phyloP scores from a whole-genome alignment of 352 stramenopile genomes.

The Phytophthora cactorum region DNA sequence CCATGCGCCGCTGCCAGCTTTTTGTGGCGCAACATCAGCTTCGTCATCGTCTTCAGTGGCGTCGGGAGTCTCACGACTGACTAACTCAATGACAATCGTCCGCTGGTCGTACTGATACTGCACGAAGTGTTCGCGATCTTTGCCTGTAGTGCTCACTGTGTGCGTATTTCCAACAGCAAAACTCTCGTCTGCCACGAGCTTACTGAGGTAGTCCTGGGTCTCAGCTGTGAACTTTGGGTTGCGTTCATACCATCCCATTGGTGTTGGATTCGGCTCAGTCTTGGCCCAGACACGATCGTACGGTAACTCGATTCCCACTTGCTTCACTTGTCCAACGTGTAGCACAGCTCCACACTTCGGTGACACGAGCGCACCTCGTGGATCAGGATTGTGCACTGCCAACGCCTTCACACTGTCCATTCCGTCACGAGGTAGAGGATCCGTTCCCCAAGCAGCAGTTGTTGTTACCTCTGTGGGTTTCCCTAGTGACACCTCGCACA shows the following conservation, averaged over 20 bases:
- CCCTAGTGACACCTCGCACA: constrained; percentile 76
- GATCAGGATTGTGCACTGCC: constrained; percentile 58
- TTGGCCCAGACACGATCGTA: constrained; percentile 61
- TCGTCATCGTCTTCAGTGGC: constrained; percentile 5
- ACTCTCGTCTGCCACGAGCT: constrained; percentile 43
- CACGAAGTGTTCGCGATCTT: constrained; percentile 46
- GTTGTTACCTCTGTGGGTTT: constrained; percentile 43
- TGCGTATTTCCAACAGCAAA: constrained; percentile 49
- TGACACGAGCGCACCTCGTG: constrained; percentile 55
- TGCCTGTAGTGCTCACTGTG: constrained; percentile 35
- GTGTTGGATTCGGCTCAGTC: constrained; percentile 36
- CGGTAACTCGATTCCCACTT: constrained; percentile 51
- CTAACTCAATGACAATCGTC: constrained; percentile 55
- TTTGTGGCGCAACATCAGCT: neutral
- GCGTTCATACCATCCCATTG: constrained; percentile 45
- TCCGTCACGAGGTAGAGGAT: constrained; percentile 42
- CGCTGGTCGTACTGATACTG: constrained; percentile 29
- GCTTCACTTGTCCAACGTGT: constrained; percentile 55
- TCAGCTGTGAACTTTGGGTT: constrained; percentile 41
- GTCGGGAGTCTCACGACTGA: constrained; percentile 31
- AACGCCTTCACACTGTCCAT: constrained; percentile 71
- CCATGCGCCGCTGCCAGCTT: constrained; percentile 22
- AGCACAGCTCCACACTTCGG: constrained; percentile 57
- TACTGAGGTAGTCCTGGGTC: constrained; percentile 46
- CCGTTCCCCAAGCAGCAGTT: constrained; percentile 38